Evolutionary conservation across 2,329 filamentous ascomycete genomes (phyloP), one percentile per base, ranked within the genome.

Genomic region (Beauveria varroae): DNA sequence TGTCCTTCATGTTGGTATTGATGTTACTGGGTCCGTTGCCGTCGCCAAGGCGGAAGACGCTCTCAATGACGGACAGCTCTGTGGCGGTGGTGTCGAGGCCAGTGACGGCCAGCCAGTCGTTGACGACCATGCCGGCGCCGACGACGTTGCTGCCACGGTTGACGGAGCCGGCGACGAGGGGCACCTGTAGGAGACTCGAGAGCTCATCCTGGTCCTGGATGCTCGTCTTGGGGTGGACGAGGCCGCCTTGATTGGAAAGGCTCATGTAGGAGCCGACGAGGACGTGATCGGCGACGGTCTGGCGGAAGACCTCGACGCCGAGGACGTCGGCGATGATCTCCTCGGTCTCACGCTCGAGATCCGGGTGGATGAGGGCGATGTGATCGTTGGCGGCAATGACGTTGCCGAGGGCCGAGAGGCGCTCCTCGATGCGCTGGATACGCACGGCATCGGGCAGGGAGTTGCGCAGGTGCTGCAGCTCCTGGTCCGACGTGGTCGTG

Each of bases 161-260:
- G 65, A 99, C 89, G 72, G 86, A 91, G 47, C 95, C 95, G 3
- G 95, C 95, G 1, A 99, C 95, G 6, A 99, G 86, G 16, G 95
- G 95, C 43, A 99, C 93, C 78, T 98, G 93, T 65, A 99, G 83
- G 76, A 99, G 79, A 71, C 88, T 93, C 65, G 89, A 93, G 66
- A 99, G 85, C 80, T 99, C 95, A 74, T 99, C 95, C 82, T 99
- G 95, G 76, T 99, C 95, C 77, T 96, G 91, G 72, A 98, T 95
- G 67, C 86, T 89, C 46, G 95, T 98, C 82, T 97, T 97, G 68
- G 95, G 93, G 75, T 99, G 95, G 54, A 99, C 95, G 68, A 99
- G 89, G 14, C 95, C 95, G 67, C 95, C 95, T 76, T 93, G 90
- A 81, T 99, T 99, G 70, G 89, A 93, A 64, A 99, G 83, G 60